Evolutionary conservation across 2,329 filamentous ascomycete species (phyloP).

Genomic region (Blastomyces parvus): DNA sequence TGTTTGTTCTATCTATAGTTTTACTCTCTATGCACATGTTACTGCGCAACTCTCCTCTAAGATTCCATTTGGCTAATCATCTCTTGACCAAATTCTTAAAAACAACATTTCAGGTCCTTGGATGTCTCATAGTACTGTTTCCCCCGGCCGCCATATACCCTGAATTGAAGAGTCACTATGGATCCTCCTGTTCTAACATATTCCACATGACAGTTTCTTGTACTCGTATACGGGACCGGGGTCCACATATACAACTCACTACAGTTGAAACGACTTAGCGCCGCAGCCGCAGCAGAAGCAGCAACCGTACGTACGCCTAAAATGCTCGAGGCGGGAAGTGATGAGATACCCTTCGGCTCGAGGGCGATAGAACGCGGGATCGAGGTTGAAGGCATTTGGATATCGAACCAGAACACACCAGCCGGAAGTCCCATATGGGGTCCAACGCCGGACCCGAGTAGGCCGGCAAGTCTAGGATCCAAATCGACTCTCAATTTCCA

Average conservation of each 20-base stretch:
- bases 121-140: conserved; percentile 51
- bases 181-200: conserved; percentile 4
- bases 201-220: conserved; percentile 40
- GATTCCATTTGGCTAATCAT: conserved; percentile 14
- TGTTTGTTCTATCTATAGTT: neutral
- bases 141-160: conserved; percentile 1
- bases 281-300: conserved; percentile 53
- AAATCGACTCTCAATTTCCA: neutral
- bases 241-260: conserved; percentile 53
- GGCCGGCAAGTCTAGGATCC: conserved; percentile 10
- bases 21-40: neutral
- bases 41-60: conserved; percentile 17
- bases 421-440: conserved; percentile 19
- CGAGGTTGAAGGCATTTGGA: conserved; percentile 77
- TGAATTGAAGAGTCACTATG: conserved; percentile 6
- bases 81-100: neutral
- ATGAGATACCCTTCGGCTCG: conserved; percentile 74
- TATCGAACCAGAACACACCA: conserved; percentile 44
- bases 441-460: conserved; percentile 19
- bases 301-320: conserved; percentile 43
- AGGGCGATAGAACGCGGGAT: conserved; percentile 75
- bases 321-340: conserved; percentile 41
- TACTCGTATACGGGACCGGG: conserved; percentile 57
- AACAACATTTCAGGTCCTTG: conserved; percentile 54
- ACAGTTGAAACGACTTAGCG: conserved; percentile 52